Base-by-base conservation (phyloP, 2,329 filamentous ascomycete species). In the Dothidotthia symphoricarpi region DNA sequence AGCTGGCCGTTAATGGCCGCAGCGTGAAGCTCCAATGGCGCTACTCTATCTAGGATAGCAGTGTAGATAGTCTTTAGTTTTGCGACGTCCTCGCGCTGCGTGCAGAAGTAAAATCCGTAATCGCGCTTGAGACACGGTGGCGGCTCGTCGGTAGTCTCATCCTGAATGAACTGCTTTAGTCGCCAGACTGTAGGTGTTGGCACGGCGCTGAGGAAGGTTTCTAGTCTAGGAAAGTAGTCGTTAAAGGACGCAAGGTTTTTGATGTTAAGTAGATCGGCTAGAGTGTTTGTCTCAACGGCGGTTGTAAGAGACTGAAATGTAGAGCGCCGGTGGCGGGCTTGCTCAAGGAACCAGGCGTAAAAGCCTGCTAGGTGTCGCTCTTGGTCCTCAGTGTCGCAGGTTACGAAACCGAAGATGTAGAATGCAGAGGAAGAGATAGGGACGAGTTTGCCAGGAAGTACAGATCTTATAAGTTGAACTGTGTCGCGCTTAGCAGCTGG, bases 41-140 rank as follows among this genome's bases (percentile, higher is more conserved):
- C 28, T 2, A 28, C 1, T 7, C 44, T 44, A 1, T 33, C 12
- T 0, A 58, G 32, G 2, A 58, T 26, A 1, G 15, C 8, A 3
- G 1, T 2, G 33, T 60, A 58, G 1, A 58, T 39, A 0, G 10
- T 9, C 19, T 55, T 60, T 4, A 57, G 28, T 0, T 12, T 14
- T 3, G n/a, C 9, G 0, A 59, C 52, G 4, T 60, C 46, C 0
- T 61, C 45, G 4, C 52, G 40, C 1, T 39, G 34, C 0, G 17
- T 39, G 12, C 50, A 54, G 6, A 35, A 34, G 0, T 22, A 29
- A 13, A 55, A 57, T 0, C 57, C 57, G 7, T 55, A 62, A 16
- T 61, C 58, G 0, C 49, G 40, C 4, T 41, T 37, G 0, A 59
- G 26, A 3, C 27, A 39, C 0, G 42, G 32, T 1, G 31, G 25